Evolutionary conservation across 2,329 filamentous ascomycete genomes (phyloP).

Genomic region (Fusarium anguioides): DNA sequence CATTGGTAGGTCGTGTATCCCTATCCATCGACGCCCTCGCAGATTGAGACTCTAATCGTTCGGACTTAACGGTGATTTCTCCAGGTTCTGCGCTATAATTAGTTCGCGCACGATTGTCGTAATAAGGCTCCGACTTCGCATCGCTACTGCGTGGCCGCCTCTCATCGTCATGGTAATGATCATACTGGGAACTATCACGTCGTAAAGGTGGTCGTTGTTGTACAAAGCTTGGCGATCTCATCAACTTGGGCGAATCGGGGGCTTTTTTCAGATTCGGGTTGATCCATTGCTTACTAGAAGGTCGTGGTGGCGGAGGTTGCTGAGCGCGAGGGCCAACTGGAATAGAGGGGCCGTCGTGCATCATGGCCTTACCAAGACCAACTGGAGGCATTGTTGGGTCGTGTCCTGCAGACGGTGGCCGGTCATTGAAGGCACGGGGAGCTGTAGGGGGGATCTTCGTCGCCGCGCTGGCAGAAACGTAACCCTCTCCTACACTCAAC

Average conservation of each 20-base stretch:
- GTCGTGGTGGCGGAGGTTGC: constrained; percentile 56
- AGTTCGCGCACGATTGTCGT: constrained; percentile 53
- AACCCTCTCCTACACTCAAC: constrained; percentile 48
- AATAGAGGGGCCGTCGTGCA: constrained; percentile 60
- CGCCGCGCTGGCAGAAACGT: constrained; percentile 46
- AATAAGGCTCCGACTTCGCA: constrained; percentile 58
- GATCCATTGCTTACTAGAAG: constrained; percentile 70
- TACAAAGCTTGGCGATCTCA: constrained; percentile 62
- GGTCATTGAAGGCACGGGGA: constrained; percentile 63
- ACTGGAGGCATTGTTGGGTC: constrained; percentile 52
- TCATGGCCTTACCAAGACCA: constrained; percentile 55
- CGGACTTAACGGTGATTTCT: constrained; percentile 57
- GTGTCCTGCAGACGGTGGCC: constrained; percentile 57
- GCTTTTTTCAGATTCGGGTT: constrained; percentile 64
- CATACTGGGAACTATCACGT: constrained; percentile 51
- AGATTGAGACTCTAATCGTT: constrained; percentile 52
- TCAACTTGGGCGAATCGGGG: constrained; percentile 64
- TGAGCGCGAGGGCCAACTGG: constrained; percentile 66
- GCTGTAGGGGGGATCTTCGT: constrained; percentile 66
- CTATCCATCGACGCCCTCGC: constrained; percentile 43
- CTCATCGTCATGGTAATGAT: constrained; percentile 55
- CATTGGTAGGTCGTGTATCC: constrained; percentile 30
- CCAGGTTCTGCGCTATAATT: constrained; percentile 60
- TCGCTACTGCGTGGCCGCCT: constrained; percentile 65
- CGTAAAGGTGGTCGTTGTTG: constrained; percentile 54